Percentiles rank a stretch among this genome's conserved stretches.
Conservation (phyloP, 2,329 filamentous ascomycete genomes). For the Aspergillus pseudoglaucus region DNA sequence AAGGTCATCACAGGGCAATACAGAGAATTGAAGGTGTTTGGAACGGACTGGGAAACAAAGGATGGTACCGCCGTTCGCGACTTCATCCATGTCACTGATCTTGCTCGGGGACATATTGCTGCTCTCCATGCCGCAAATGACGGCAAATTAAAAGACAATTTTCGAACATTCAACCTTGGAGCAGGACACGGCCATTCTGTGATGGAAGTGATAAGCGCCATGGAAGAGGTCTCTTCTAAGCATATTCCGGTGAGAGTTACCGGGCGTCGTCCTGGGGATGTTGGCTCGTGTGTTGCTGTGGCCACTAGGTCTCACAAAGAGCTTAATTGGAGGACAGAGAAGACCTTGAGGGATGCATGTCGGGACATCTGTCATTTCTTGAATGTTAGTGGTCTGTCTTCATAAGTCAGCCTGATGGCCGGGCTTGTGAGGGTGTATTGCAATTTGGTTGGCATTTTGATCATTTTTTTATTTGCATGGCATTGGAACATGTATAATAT, state of each 20-base stretch:
- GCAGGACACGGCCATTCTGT: slow-evolving; percentile 35
- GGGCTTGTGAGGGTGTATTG: neutral
- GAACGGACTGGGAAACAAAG: slow-evolving; percentile 58
- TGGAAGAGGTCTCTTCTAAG: slow-evolving; percentile 33
- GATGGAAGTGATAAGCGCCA: slow-evolving; percentile 31
- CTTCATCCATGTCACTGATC: slow-evolving; percentile 62
- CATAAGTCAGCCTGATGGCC: slow-evolving; percentile 6
- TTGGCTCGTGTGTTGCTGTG: slow-evolving; percentile 35
- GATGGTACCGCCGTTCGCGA: slow-evolving; percentile 63
- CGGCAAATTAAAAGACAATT: slow-evolving; percentile 32
- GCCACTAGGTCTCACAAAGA: slow-evolving; percentile 45
- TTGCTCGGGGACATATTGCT: slow-evolving; percentile 57
- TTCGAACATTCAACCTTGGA: slow-evolving; percentile 37
- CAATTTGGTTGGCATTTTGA: neutral
- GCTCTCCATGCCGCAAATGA: slow-evolving; percentile 42
- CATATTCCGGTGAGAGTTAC: slow-evolving; percentile 27
- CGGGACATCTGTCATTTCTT: slow-evolving; percentile 33
- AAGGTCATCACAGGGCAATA: slow-evolving; percentile 54
- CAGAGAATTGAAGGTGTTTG: slow-evolving; percentile 54
- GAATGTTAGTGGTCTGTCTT: slow-evolving; percentile 24
- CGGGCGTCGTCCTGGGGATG: slow-evolving; percentile 31
- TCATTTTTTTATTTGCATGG: slow-evolving; percentile 6
- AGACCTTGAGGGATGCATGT: slow-evolving; percentile 33
- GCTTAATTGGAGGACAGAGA: slow-evolving; percentile 41
- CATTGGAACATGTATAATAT: slow-evolving; percentile 3